Evolutionary conservation across 805 yeast genomes (phyloP), one percentile per base, ranked within the genome.

Genomic region (Zygosaccharomyces rouxii): DNA sequence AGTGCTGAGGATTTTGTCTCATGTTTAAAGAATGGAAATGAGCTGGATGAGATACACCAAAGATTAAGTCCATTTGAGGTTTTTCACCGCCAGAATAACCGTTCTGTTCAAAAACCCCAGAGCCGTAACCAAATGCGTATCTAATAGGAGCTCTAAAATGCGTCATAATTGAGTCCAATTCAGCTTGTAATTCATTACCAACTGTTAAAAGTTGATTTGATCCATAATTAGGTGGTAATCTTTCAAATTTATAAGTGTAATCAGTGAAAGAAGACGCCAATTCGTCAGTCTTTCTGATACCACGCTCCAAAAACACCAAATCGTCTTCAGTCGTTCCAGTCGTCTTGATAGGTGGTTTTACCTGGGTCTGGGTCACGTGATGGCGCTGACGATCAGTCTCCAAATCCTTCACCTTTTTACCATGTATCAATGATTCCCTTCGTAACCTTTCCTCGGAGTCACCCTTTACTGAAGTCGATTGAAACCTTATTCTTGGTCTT

Each of bases 41-140:
- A 28, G 72, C 71, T 2, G 95, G 80, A 60, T 83, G 78, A 0
- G 84, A 76, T 2, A 90, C 97, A 1, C 87, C 89, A 58, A 86
- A 81, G 10, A 92, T 85, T 67, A 94, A 68, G 64, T 94, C 99
- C 10, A 88, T 79, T 65, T 94, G 98, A 0, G 89, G 84, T 30
- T 75, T 74, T 9, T 63, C 55, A 3, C 61, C 48, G 6, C 56
- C 55, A 2, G 55, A 57, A 54, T 78, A 75, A n/a, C 71, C 67
- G 4, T 81, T 83, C 64, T 92, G 99, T 31, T 80, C 75, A 59
- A 94, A 86, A 1, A 94, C 96, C 4, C 96, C 96, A 6, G 95
- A 86, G 2, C 99, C 99, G 66, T 92, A 92, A 0, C 97, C 99
- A 68, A 92, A 86, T 0, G 96, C 83, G 58, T 79, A 86, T 46